Percentiles rank a stretch among this genome's conserved stretches.
These are phyloP conservation scores for Ceratorhiza oryzae-sativae DNA, from an alignment of 1,284 basidiomycete genomes.

Conservation along the genomic window DNA sequence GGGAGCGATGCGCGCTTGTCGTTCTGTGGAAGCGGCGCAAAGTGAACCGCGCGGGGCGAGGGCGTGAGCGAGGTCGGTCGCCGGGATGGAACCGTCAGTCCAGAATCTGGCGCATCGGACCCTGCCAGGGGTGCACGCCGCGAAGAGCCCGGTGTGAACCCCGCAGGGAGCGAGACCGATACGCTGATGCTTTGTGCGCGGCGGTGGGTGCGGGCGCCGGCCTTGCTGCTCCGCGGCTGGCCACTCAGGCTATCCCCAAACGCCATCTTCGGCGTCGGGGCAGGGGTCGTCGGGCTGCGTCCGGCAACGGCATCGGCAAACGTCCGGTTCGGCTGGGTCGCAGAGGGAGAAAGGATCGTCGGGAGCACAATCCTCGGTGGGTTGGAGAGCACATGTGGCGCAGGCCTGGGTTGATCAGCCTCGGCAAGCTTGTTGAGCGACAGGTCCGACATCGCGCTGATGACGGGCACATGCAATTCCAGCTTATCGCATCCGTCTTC, in stretches of 20 bases:
- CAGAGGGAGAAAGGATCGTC: conserved; percentile 22
- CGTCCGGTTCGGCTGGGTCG: conserved; percentile 32
- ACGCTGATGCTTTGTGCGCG: conserved; percentile 34
- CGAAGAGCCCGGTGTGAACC: background rate
- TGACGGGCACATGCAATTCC: background rate
- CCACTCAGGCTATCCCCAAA: conserved; percentile 30
- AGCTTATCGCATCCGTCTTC: conserved; percentile 29
- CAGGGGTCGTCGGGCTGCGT: conserved; percentile 4
- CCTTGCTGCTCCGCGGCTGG: conserved; percentile 29
- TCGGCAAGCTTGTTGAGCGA: conserved; percentile 14
- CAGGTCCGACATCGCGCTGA: conserved; percentile 16
- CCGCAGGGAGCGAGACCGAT: conserved; percentile 17
- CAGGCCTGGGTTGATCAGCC: background rate
- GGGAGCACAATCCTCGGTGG: background rate
- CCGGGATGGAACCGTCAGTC: background rate
- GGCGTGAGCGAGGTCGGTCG: conserved; percentile 16
- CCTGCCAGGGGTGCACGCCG: conserved; percentile 21
- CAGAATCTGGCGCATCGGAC: background rate
- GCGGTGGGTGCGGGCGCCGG: conserved; percentile 32
- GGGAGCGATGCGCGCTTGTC: conserved; percentile 19
- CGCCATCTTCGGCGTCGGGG: conserved; percentile 11
- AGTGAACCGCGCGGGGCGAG: conserved; percentile 36
- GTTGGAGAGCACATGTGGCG: background rate
- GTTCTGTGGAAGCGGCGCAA: conserved; percentile 26
- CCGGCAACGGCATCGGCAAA: conserved; percentile 36